These are phyloP conservation scores for Jamesozyma spencerorum DNA, from an alignment of 805 yeast species.

Conservation along the genomic window DNA sequence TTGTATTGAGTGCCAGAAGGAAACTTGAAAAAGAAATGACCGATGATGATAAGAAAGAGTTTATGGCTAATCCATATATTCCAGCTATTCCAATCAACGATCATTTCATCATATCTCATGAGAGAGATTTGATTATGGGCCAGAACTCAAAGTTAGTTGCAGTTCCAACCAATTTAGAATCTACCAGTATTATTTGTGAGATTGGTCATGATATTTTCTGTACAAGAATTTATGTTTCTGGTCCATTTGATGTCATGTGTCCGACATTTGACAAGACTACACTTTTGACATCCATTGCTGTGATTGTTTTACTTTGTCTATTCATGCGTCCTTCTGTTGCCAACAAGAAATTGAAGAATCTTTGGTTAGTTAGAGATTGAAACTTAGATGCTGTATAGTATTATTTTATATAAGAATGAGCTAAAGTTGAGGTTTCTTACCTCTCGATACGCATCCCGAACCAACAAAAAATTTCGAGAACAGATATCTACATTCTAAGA, in stretches of 20 bases:
- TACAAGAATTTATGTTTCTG: slow-evolving; percentile 70
- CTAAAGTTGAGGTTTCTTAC: no score
- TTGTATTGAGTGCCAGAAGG: slow-evolving; percentile 58
- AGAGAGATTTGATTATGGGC: slow-evolving; percentile 34
- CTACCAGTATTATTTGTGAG: slow-evolving; percentile 64
- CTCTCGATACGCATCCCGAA: no score
- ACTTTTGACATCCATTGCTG: slow-evolving; percentile 49
- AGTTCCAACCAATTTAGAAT: slow-evolving; percentile 62
- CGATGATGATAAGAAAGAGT: slow-evolving; percentile 46
- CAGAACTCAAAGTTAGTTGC: slow-evolving; percentile 33
- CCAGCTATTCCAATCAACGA: slow-evolving; percentile 49
- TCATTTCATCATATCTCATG: slow-evolving; percentile 42
- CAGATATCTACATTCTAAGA: no score
- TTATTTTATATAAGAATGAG: neutral
- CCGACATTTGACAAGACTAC: slow-evolving; percentile 57
- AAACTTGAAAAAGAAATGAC: slow-evolving; percentile 46
- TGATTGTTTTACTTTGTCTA: slow-evolving; percentile 39
- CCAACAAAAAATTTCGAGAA: no score
- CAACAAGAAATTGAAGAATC: slow-evolving; percentile 41
- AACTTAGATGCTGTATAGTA: neutral
- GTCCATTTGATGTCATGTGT: slow-evolving; percentile 69
- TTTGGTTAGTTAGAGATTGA: slow-evolving; percentile 38
- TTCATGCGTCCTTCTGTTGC: slow-evolving; percentile 50
- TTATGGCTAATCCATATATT: slow-evolving; percentile 53
- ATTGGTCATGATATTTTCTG: slow-evolving; percentile 68